Base-by-base conservation (phyloP, 2,329 filamentous ascomycete species). In the Aureobasidium pullulans region DNA sequence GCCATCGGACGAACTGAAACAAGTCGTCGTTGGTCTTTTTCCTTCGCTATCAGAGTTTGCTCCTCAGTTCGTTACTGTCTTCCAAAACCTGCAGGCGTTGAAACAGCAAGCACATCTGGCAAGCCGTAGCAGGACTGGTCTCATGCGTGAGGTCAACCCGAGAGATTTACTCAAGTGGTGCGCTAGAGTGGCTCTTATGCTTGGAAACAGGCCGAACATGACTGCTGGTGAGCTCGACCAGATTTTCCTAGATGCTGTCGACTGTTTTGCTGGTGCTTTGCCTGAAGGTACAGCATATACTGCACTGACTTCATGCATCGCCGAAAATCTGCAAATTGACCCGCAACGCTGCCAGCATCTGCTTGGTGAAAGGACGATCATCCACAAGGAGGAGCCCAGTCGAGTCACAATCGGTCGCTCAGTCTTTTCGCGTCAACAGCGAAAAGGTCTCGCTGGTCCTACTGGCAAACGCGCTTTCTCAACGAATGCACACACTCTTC, bases 141-240 rank as follows among this genome's bases (percentile, higher is more conserved):
- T 74, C 63, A 79, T 82, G 10, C 82, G 87, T 61, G 81, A 84
- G 32, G 79, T 86, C 23, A 89, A 84, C 34, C 81, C 89, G 31
- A 80, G 88, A 65, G 94, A 97, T 71, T 77, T 99, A 9, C 79
- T 99, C 59, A 97, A 96, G 71, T 96, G 94, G 87, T 96, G 91
- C 67, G 83, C 84, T 48, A 84, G 94, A 61, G 77, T 96, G 23
- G 80, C 85, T 53, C 78, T 82, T 54, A 82, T 90, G 15, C 76
- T 96, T 23, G 68, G 79, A 59, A 72, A 79, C 8, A 77, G 81
- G 10, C 83, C 85, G 1, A 84, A 84, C 23, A 86, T 81, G 64
- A 87, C 82, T 28, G 84, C 85, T 10, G 79, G 83, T 19, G 88
- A 94, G 70, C 79, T 86, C 64, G 88, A 96, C 67, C 85, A 88